phyloP scores from a whole-genome alignment of 1,284 basidiomycete species.

The Tilletia walkeri region DNA sequence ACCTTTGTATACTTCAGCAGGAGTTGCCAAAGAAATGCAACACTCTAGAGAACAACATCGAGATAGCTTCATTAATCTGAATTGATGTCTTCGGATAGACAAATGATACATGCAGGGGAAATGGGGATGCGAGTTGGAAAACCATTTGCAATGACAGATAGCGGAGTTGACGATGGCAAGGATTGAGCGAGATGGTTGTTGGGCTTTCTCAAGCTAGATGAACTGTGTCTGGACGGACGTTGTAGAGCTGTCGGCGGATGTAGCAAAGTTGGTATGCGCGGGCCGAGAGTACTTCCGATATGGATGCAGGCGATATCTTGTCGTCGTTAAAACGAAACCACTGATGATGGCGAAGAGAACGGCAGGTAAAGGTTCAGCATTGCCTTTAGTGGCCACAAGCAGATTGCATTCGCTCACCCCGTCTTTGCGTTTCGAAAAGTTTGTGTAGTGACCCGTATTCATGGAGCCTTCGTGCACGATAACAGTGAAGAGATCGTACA shows the following conservation, averaged over 20 bases:
- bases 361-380: conserved; percentile 42
- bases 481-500: conserved; percentile 86
- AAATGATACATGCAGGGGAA: background rate
- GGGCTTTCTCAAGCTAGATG: conserved; percentile 7
- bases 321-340: conserved; percentile 96
- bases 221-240: conserved; percentile 22
- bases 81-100: too few species aligned
- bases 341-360: conserved; percentile 57
- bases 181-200: background rate
- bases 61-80: too few species aligned
- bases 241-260: conserved; percentile 38
- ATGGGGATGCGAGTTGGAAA: background rate
- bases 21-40: too few species aligned
- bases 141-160: background rate
- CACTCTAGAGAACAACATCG: too few species aligned
- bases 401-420: conserved; percentile 61
- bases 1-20: too few species aligned
- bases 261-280: conserved; percentile 53
- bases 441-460: conserved; percentile 91
- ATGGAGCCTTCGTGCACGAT: conserved; percentile 87
- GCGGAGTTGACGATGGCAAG: background rate
- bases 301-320: conserved; percentile 60
- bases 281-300: conserved; percentile 34
- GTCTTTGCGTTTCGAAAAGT: conserved; percentile 72
- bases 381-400: too few species aligned